Conservation (phyloP, 129 eudicot genomes). For the Chrysanthemum lavandulifolium region DNA sequence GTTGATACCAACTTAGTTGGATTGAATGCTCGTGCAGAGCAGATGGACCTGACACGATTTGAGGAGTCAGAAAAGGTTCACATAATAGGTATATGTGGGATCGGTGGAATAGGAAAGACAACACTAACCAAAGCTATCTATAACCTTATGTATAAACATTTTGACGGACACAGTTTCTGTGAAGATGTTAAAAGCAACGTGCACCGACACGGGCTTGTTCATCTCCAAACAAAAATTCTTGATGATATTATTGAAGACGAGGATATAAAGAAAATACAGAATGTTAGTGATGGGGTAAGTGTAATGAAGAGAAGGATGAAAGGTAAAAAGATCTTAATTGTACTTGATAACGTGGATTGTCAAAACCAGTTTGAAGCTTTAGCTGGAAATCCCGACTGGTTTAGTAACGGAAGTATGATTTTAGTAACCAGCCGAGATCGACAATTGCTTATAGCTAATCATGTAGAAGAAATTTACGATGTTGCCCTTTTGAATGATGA, state of each 20-base stretch:
- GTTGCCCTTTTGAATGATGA: constrained; percentile 8
- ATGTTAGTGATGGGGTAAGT: constrained; percentile 21
- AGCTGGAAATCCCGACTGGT: constrained; percentile 15
- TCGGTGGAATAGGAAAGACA: constrained; percentile 37
- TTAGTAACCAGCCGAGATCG: constrained; percentile 29
- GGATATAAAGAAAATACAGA: background rate
- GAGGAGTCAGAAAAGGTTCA: constrained; percentile 25
- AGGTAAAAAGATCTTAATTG: constrained; percentile 23
- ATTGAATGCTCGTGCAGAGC: constrained; percentile 26
- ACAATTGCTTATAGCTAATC: constrained; percentile 10
- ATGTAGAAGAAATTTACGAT: constrained; percentile 9
- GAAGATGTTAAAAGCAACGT: constrained; percentile 26
- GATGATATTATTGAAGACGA: constrained; percentile 17
- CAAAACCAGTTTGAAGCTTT: constrained; percentile 22
- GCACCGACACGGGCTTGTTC: constrained; percentile 22
- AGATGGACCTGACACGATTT: constrained; percentile 26
- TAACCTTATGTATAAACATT: constrained; percentile 35
- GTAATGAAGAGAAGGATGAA: constrained; percentile 20
- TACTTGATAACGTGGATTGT: constrained; percentile 37
- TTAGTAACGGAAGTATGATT: constrained; percentile 27
- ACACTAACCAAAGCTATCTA: constrained; percentile 31
- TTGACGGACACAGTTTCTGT: constrained; percentile 33
- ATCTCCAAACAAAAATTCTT: constrained; percentile 30
- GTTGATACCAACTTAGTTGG: constrained; percentile 34
- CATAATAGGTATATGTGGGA: constrained; percentile 34